A percentile compares a stretch with the other conserved stretches of the same genome.
Evolutionary conservation across 345 rosid genomes (phyloP).

Genomic region (Lepidium aucheri): DNA sequence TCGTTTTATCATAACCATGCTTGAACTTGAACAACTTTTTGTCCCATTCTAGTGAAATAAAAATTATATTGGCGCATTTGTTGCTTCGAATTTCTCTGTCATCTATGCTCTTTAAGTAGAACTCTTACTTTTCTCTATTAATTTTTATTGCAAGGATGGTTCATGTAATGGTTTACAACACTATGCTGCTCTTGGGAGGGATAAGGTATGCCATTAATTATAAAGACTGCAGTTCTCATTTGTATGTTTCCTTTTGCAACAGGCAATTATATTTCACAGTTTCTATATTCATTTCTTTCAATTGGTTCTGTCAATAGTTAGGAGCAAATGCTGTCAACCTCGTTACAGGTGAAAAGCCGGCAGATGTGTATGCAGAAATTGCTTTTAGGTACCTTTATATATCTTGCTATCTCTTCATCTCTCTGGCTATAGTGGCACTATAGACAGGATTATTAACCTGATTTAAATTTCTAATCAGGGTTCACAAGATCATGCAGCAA

Average conservation of each 20-base stretch:
- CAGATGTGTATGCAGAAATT: constrained; percentile 91
- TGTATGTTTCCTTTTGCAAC: not conserved
- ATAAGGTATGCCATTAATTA: constrained; percentile 55
- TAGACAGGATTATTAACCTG: constrained; percentile 4
- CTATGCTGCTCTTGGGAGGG: constrained; percentile 99
- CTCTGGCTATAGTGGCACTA: not conserved
- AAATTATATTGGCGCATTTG: not conserved
- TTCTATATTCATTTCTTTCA: constrained; percentile 14
- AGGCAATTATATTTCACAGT: not conserved
- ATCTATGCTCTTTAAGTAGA: constrained; percentile 2
- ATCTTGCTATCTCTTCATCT: not conserved
- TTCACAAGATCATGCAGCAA: constrained; percentile 64
- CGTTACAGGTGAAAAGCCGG: constrained; percentile 83
- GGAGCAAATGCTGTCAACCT: constrained; percentile 99
- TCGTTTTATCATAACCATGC: not conserved
- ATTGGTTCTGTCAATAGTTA: constrained; percentile 42
- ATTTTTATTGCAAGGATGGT: constrained; percentile 66
- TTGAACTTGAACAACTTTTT: constrained; percentile 2
- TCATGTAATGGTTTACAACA: constrained; percentile 99
- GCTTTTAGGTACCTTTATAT: constrained; percentile 59
- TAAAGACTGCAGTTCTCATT: not conserved
- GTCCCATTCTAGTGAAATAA: not conserved
- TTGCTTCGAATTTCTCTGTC: not conserved
- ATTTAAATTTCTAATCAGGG: constrained; percentile 39
- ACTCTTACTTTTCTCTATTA: constrained; percentile 18